Base-by-base conservation (phyloP, 2,329 filamentous ascomycete species). In the Fusarium verrucosum region DNA sequence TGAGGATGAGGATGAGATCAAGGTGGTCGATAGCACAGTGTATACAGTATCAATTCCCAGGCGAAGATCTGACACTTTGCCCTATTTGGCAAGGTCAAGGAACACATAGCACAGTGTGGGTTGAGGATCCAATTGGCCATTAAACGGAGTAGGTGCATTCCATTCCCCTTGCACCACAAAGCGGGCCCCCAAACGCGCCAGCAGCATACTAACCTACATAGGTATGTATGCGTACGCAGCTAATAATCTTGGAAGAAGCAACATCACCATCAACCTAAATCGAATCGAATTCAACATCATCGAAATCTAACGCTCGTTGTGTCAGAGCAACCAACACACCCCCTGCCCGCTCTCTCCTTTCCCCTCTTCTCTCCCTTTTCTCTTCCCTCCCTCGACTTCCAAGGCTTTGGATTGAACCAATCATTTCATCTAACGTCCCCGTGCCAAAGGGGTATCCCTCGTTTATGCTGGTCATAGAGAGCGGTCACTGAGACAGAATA, bases 171-270 rank as follows among this genome's bases (percentile, higher is more conserved):
- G 25, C 46, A 41, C 35, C 46, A 41, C 35, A 11, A 47, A 14
- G 17, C 22, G 17, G 32, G 22, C 22, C 25, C 32, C 41, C 49
- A 52, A 47, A 47, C 25, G 23, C 41, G 35, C 33, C 49, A 43
- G 28, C 32, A n/a, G n/a, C n/a, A n/a, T n/a, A n/a, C n/a, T n/a
- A n/a, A n/a, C n/a, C n/a, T n/a, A n/a, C n/a, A n/a, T n/a, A n/a
- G n/a, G n/a, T n/a, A n/a, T n/a, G n/a, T n/a, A n/a, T n/a, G n/a
- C n/a, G n/a, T n/a, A n/a, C n/a, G n/a, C n/a, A n/a, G n/a, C n/a
- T n/a, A n/a, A n/a, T 42, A 55, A 50, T 62, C 58, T 62, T 62
- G 37, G 43, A 61, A 47, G 49, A 61, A 61, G 58, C 58, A 61
- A 56, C 58, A 61, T 61, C 58, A 50, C 19, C 51, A 23, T 23